Evolutionary conservation across 768 basidiomycete genomes (phyloP), one percentile per base, ranked within the genome.

Genomic region (Leucosporidium yakuticum): DNA sequence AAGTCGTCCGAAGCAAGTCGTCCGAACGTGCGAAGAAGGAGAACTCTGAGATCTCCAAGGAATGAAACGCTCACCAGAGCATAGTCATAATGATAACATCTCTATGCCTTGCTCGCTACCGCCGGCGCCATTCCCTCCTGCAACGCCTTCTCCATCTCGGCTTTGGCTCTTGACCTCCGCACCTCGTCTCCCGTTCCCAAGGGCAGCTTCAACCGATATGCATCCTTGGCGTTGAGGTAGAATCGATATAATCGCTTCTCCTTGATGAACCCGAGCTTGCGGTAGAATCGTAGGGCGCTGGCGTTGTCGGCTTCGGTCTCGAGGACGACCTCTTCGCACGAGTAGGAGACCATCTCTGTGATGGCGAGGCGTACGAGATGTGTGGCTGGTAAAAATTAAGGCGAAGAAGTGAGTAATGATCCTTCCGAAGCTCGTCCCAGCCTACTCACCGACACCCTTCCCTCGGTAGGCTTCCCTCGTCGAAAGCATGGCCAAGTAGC

Each of bases 401-500:
- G 56, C 19, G 21, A 7, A 4, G 7, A 15, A 44, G 44, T 25
- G 51, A 25, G n/a, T 8, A 19, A 12, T 2, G 14, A 15, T 15
- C 2, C 39, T 15, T 44, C 34, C 17, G 8, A 44, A 44, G 39
- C 8, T 44, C 39, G 39, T 8, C 14, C 29, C 21, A n/a, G 31
- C 4, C 31, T 4, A 61, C 60, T 77, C 78, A 92, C 92, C 91
- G 77, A 98, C 91, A 44, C 96, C 95, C 62, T 87, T 86, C 79
- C 95, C 89, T 48, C 95, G 83, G 85, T 87, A 96, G 49, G 82
- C 79, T 78, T 86, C 87, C 78, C 84, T 83, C 34, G 97, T 92
- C 76, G 90, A 91, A 64, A 98, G 85, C 96, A 98, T 98, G 48
- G 94, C 96, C 67, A 99, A 95, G 78, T 99, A 99, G 20, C 96